phyloP scores from a whole-genome alignment of 2,329 filamentous ascomycete genomes.

The Triangularia setosa region DNA sequence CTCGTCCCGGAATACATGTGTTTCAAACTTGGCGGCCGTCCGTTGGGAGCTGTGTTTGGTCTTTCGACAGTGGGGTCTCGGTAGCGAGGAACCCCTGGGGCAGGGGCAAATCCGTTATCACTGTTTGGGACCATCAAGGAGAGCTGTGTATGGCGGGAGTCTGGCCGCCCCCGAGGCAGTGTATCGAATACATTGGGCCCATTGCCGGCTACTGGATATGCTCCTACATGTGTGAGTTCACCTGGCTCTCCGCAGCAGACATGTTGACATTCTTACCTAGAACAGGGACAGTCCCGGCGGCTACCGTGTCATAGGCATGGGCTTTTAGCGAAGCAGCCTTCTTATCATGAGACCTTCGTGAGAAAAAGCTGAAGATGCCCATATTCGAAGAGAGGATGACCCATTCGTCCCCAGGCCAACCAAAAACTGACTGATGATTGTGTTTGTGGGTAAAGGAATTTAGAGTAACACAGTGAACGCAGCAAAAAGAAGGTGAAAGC shows the following conservation, averaged over 20 bases:
- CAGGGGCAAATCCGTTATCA: conserved; percentile 26
- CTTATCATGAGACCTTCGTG: conserved; percentile 25
- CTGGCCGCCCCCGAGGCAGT: conserved; percentile 33
- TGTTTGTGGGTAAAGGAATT: too few species aligned
- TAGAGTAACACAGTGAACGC: neutral
- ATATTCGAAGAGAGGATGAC: conserved; percentile 21
- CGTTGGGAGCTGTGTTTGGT: conserved; percentile 36
- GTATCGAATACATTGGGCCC: conserved; percentile 36
- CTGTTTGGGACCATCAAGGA: conserved; percentile 13
- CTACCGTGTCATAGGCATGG: conserved; percentile 23
- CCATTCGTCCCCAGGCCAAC: neutral
- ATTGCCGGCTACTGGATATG: conserved; percentile 40
- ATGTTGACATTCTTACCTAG: conserved; percentile 22
- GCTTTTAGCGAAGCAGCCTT: conserved; percentile 18
- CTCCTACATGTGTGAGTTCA: conserved; percentile 30
- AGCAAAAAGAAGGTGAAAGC: neutral
- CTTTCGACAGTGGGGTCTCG: conserved; percentile 31
- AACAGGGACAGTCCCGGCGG: conserved; percentile 20
- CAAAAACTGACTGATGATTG: neutral
- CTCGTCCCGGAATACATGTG: conserved; percentile 8
- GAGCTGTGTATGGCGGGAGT: conserved; percentile 27
- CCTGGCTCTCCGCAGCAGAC: neutral
- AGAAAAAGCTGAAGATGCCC: conserved; percentile 33
- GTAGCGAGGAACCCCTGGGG: conserved; percentile 31
- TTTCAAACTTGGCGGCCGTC: conserved; percentile 20